phyloP scores from a whole-genome alignment of 164 flowering plant genomes.

The Magnolia kwangsiensis region DNA sequence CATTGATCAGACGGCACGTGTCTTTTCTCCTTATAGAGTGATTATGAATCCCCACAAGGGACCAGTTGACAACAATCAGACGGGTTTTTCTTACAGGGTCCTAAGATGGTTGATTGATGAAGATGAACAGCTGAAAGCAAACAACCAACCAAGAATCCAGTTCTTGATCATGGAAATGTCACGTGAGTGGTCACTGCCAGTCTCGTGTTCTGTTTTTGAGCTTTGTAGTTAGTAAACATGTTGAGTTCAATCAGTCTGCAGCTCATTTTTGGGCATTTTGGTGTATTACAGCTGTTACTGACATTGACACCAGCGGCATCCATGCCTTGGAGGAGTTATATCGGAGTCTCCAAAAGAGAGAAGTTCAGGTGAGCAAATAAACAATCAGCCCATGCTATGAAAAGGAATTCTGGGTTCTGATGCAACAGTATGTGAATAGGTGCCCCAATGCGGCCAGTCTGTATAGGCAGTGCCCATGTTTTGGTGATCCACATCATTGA shows the following conservation, averaged over 20 bases:
- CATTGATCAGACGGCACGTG: too few species aligned
- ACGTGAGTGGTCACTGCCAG: conserved; percentile 37
- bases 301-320: conserved; percentile 88
- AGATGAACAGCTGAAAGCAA: conserved; percentile 43
- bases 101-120: conserved; percentile 74
- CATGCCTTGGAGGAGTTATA: conserved; percentile 71
- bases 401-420: neutral
- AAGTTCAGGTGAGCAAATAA: conserved; percentile 41
- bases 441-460: neutral
- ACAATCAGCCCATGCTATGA: neutral
- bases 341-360: conserved; percentile 59
- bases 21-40: too few species aligned
- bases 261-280: conserved; percentile 2
- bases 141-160: conserved; percentile 35
- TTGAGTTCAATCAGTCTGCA: neutral
- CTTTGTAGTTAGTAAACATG: neutral
- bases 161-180: conserved; percentile 78
- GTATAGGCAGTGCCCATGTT: neutral
- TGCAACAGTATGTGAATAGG: neutral
- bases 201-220: neutral
- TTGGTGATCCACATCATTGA: neutral
- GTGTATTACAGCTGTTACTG: conserved; percentile 66
- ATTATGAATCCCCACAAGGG: too few species aligned
- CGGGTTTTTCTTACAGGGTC: conserved; percentile 40
- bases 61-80: neutral